phyloP scores from a whole-genome alignment of 352 stramenopile species.

The Phytophthora tentaculata region DNA sequence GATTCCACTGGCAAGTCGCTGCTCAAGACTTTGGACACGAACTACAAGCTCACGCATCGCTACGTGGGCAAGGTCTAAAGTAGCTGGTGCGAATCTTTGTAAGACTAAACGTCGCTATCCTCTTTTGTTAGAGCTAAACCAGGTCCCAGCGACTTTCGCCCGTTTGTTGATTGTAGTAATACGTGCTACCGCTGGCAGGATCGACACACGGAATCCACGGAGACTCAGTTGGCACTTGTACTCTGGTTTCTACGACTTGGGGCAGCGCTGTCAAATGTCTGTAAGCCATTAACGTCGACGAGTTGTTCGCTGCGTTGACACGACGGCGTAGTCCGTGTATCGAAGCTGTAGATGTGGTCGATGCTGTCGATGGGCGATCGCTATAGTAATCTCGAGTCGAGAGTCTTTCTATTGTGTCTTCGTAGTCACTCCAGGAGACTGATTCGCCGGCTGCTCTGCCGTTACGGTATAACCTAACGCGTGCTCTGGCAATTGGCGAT shows the following conservation, averaged over 20 bases:
- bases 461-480: slow-evolving; percentile 31
- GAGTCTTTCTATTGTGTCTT: slow-evolving; percentile 30
- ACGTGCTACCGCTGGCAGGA: slow-evolving; percentile 50
- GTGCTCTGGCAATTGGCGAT: slow-evolving; percentile 38
- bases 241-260: slow-evolving; percentile 17
- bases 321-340: slow-evolving; percentile 31
- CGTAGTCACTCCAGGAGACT: slow-evolving; percentile 36
- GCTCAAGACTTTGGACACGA: slow-evolving; percentile 85
- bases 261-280: slow-evolving; percentile 11
- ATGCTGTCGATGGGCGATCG: slow-evolving; percentile 36
- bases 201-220: slow-evolving; percentile 74
- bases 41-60: slow-evolving; percentile 87
- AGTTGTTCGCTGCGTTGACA: slow-evolving; percentile 13
- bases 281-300: slow-evolving; percentile 10
- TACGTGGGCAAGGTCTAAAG: slow-evolving; percentile 87
- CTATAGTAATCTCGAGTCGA: slow-evolving; percentile 37
- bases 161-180: slow-evolving; percentile 81
- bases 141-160: slow-evolving; percentile 75
- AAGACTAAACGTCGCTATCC: slow-evolving; percentile 33
- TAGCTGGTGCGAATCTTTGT: slow-evolving; percentile 31
- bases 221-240: slow-evolving; percentile 8
- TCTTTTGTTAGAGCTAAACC: slow-evolving; percentile 22
- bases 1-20: slow-evolving; percentile 86
- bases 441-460: slow-evolving; percentile 47
- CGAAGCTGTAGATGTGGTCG: slow-evolving; percentile 35